A percentile compares a stretch with the other conserved stretches of the same genome.
phyloP scores from a whole-genome alignment of 148 eudicot species.

The Chenopodium quinoa region DNA sequence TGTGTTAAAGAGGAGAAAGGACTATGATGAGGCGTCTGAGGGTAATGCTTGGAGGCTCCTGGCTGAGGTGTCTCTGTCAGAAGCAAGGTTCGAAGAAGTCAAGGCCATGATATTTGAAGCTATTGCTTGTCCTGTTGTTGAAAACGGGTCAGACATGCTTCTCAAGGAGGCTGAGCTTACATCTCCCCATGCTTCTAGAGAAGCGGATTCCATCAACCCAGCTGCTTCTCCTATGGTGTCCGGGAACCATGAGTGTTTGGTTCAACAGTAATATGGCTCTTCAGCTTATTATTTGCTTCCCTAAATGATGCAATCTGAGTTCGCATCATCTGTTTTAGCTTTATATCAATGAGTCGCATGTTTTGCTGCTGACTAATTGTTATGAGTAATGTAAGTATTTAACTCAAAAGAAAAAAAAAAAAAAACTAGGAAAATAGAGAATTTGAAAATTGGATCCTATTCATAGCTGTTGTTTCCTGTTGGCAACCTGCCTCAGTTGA shows the following conservation, averaged over 20 bases:
- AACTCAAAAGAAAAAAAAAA: not conserved
- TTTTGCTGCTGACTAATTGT: not conserved
- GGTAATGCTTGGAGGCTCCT: conserved; percentile 90
- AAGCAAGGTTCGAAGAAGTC: conserved; percentile 76
- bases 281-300: not conserved
- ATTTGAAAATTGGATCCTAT: not conserved
- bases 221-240: conserved; percentile 53
- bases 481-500: conserved; percentile 11
- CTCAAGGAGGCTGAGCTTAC: conserved; percentile 35
- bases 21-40: conserved; percentile 88
- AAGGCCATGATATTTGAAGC: conserved; percentile 59
- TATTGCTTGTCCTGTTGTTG: conserved; percentile 34
- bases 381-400: conserved; percentile 2
- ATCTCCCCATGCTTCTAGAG: conserved; percentile 37
- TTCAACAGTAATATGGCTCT: conserved; percentile 36
- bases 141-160: conserved; percentile 18
- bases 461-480: not conserved
- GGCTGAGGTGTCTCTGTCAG: conserved; percentile 85
- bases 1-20: conserved; percentile 82
- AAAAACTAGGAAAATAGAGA: not conserved
- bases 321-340: not conserved
- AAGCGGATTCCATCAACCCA: conserved; percentile 42
- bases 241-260: conserved; percentile 63
- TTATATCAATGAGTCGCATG: not conserved
- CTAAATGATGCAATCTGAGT: conserved; percentile 16